Evolutionary conservation across 768 basidiomycete species (phyloP).

Genomic region (Lactarius vividus): DNA sequence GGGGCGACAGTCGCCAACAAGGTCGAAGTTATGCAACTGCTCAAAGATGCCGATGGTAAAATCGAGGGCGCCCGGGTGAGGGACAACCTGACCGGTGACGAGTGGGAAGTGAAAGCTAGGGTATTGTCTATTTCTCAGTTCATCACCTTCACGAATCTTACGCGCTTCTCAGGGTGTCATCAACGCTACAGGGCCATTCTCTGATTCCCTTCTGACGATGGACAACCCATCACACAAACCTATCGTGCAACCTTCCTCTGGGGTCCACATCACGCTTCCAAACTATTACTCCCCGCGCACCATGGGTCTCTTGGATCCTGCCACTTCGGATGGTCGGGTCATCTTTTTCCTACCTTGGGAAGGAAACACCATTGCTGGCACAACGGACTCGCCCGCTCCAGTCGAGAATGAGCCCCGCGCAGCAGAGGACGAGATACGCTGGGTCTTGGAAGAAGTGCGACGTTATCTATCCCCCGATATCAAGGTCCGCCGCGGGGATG

Average conservation of each 20-base stretch:
- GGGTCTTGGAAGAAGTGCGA: conserved; percentile 93
- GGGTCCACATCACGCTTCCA: conserved; percentile 94
- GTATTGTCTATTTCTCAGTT: conserved; percentile 35
- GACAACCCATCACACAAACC: conserved; percentile 75
- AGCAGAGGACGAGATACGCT: conserved; percentile 91
- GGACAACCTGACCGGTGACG: conserved; percentile 80
- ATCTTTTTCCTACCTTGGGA: conserved; percentile 99
- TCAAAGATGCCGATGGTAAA: conserved; percentile 63
- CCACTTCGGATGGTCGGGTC: conserved; percentile 94
- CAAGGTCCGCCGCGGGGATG: conserved; percentile 90
- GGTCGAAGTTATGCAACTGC: conserved; percentile 74
- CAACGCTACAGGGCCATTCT: conserved; percentile 96
- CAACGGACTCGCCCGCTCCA: conserved; percentile 80
- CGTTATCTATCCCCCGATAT: conserved; percentile 90
- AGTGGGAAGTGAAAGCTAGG: conserved; percentile 80
- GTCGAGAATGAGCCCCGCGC: conserved; percentile 78
- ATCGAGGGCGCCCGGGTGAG: conserved; percentile 72
- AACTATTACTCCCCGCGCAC: conserved; percentile 94
- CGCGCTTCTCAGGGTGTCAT: conserved; percentile 64
- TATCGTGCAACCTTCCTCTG: conserved; percentile 90
- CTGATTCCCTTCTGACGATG: conserved; percentile 79
- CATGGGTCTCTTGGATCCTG: conserved; percentile 94
- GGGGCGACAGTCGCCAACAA: conserved; percentile 90
- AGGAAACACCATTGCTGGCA: conserved; percentile 95
- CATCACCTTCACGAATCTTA: not conserved